These are phyloP conservation scores for Ophiostoma sp. DNA, from an alignment of 2,329 filamentous ascomycete genomes.

Conservation along the genomic window DNA sequence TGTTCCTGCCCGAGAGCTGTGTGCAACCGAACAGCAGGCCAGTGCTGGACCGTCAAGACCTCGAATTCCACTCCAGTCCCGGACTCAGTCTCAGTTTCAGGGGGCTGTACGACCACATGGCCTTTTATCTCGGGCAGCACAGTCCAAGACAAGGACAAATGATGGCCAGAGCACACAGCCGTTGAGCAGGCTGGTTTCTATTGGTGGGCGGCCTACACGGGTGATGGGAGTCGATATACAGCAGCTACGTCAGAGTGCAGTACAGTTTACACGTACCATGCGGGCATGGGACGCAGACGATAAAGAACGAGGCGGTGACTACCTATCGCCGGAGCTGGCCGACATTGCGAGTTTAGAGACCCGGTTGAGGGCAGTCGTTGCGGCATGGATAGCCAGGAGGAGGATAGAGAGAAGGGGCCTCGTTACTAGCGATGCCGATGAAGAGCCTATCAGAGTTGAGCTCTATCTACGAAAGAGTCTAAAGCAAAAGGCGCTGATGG, in stretches of 20 bases:
- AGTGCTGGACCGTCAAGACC: background rate
- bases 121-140: background rate
- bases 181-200: background rate
- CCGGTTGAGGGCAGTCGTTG: slow-evolving; percentile 19
- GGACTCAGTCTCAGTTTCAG: background rate
- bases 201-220: background rate
- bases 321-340: slow-evolving; percentile 18
- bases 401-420: background rate
- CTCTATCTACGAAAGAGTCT: slow-evolving; percentile 24
- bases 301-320: background rate
- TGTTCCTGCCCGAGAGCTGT: slow-evolving; percentile 2
- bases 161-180: background rate
- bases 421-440: background rate
- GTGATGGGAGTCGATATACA: slow-evolving; percentile 14
- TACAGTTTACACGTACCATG: slow-evolving; percentile 1
- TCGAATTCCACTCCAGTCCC: background rate
- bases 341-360: slow-evolving; percentile 23
- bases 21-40: background rate
- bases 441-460: slow-evolving; percentile 21
- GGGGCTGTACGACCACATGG: background rate
- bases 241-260: slow-evolving; percentile 13
- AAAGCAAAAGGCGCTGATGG: slow-evolving; percentile 18
- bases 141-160: background rate
- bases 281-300: slow-evolving; percentile 10
- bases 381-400: slow-evolving; percentile 22